Evolutionary conservation across 371 early-diverging fungal genomes (phyloP), one percentile per base, ranked within the genome.

Genomic region (Rhizopus microsporus): DNA sequence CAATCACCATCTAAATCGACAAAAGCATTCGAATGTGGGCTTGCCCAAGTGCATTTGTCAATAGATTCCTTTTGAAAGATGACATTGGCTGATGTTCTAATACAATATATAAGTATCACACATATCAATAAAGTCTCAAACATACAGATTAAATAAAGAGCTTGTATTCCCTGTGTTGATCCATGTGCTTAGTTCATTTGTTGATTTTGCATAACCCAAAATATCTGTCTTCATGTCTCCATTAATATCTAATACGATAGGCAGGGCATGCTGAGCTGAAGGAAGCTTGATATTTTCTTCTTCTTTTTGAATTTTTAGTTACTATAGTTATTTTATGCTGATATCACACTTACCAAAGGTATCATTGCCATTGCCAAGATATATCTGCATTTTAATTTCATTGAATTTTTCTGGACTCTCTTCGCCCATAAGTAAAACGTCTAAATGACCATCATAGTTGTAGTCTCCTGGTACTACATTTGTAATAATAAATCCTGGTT

Each of bases 1-100:
- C 97, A 96, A 74, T 96, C 97, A 30, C 96, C 96, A 63, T 96
- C 78, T 29, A 96, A 61, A 69, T 96, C 97, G 0, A 95, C 68
- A 74, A 95, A 94, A 1, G 93, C 95, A 67, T 88, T 94, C 0
- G 93, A 93, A 66, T 96, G 94, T 5, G 91, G 92, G 53, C 82
- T 66, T 8, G 90, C 68, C 39, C 90, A 82, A 32, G 57, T 69
- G 71, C 97, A 96, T 31, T 78, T 63, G 12, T 67, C 60, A 3
- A 69, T 57, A 7, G 57, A 48, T 9, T 45, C 32, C 42, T 58
- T 47, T 29, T 75, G 65, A 47, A 75, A 59, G 2, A 65, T 13
- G 2, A 54, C 48, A 9, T 59, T 48, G 7, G 75, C 70, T 7
- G 74, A 68, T 8, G 68, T 70, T 37, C 78, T 76, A 48, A n/a